Conservation (phyloP, 192 early-diverging fungal species). For the Backusella mclennaniae region DNA sequence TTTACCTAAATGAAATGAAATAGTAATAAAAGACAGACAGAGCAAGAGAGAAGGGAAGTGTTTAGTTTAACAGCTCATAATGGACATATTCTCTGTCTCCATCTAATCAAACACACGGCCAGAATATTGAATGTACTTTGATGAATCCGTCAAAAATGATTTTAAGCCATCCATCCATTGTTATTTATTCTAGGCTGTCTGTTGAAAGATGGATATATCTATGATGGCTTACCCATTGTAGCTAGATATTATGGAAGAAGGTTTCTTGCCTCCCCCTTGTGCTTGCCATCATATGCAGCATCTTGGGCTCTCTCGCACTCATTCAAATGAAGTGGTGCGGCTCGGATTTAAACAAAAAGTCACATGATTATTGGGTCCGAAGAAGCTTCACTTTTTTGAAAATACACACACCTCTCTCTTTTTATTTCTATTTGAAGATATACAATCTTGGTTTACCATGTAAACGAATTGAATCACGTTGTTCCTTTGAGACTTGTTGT, state of each 20-base stretch:
- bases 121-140: not conserved
- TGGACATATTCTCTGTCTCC: not conserved
- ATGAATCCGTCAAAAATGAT: not conserved
- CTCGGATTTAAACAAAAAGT: not conserved
- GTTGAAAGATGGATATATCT: not conserved
- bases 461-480: no score
- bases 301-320: not conserved
- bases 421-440: not conserved
- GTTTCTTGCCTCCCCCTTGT: not conserved
- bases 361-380: not conserved
- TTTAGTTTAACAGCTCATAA: not conserved
- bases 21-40: not conserved
- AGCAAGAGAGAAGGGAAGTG: not conserved
- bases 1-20: conserved; percentile 45
- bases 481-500: not conserved
- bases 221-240: conserved; percentile 16
- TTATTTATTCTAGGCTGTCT: not conserved
- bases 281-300: not conserved
- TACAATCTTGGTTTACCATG: not conserved
- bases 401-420: not conserved
- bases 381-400: not conserved
- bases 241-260: conserved; percentile 22
- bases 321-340: not conserved
- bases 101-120: not conserved
- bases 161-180: conserved; percentile 12